These are phyloP conservation scores for Westerdykella sp. DNA, from an alignment of 2,329 filamentous ascomycete species.

Conservation along the genomic window DNA sequence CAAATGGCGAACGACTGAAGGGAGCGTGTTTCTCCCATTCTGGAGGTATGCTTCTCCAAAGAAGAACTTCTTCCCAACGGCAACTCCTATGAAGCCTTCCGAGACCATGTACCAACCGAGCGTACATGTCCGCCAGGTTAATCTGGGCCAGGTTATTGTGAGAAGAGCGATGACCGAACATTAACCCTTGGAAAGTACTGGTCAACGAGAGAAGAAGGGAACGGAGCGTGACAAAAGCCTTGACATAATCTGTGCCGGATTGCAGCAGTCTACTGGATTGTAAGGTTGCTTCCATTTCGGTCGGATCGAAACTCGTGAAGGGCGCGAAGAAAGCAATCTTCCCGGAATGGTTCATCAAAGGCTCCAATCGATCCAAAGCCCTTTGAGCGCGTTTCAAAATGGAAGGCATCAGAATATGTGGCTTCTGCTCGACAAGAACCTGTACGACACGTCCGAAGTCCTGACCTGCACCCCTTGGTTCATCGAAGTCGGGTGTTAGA, in stretches of 20 bases:
- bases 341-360: constrained; percentile 53
- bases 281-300: constrained; percentile 14
- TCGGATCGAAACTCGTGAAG: constrained; percentile 43
- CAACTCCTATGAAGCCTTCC: constrained; percentile 73
- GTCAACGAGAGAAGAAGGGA: constrained; percentile 69
- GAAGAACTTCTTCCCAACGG: constrained; percentile 74
- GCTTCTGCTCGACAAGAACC: constrained; percentile 71
- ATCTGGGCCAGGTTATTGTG: constrained; percentile 64
- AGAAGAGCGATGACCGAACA: constrained; percentile 58
- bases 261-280: constrained; percentile 36
- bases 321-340: constrained; percentile 62
- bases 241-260: constrained; percentile 70
- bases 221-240: constrained; percentile 70
- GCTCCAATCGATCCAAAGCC: constrained; percentile 61
- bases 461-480: constrained; percentile 54
- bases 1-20: constrained; percentile 37
- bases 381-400: constrained; percentile 67
- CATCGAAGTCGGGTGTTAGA: constrained; percentile 66
- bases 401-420: constrained; percentile 74
- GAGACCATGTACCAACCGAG: constrained; percentile 64
- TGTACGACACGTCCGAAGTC: constrained; percentile 69
- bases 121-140: constrained; percentile 81
- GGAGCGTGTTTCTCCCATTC: constrained; percentile 52
- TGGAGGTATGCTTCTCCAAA: constrained; percentile 67
- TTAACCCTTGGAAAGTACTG: constrained; percentile 61